Base-by-base conservation (phyloP, 108 stramenopile genomes). In the Stephanodiscus minutulus region DNA sequence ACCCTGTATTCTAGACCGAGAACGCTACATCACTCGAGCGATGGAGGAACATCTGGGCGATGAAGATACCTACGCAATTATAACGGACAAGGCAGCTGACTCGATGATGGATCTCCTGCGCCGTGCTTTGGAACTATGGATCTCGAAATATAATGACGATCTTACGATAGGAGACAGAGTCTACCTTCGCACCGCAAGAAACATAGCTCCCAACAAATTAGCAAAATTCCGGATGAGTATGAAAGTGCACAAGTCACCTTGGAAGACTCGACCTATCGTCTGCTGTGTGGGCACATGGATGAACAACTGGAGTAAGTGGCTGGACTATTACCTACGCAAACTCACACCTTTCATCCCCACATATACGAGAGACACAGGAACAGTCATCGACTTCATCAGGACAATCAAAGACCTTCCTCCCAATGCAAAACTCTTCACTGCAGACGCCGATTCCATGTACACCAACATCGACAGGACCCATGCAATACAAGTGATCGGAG, bases 391-490 rank as follows among this genome's bases (percentile, higher is more conserved):
- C 1, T 18, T 54, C 3, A n/a, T 73, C 1, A 15, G 18, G 8
- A 5, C 2, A 13, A 53, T 73, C 2, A 53, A 59, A 8, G 15
- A 9, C 22, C 62, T 81, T 1, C 80, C 80, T 0, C 0, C 55
- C 11, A 66, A 20, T 27, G 80, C 74, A 5, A 35, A n/a, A 29
- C 25, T 81, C 8, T 81, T 81, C 28, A 81, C 80, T 0, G 73
- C 80, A 0, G 80, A 81, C 50, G 80, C 73, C 3, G 25, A 35
- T 3, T 54, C 74, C n/a, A 81, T 74, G 69, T 81, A 70, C 31
- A 74, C 77, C 0, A 73, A 73, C 49, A 79, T 79, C 12, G 65
- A 72, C 22, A 61, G 71, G 2, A 11, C 15, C 13, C 74, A 74
- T 56, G 80, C 73, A 15, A 52, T 81, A 13, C 1, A 28, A 29